Evolutionary conservation across 1,284 basidiomycete genomes (phyloP).

Genomic region (Thecaphora thlaspeos): DNA sequence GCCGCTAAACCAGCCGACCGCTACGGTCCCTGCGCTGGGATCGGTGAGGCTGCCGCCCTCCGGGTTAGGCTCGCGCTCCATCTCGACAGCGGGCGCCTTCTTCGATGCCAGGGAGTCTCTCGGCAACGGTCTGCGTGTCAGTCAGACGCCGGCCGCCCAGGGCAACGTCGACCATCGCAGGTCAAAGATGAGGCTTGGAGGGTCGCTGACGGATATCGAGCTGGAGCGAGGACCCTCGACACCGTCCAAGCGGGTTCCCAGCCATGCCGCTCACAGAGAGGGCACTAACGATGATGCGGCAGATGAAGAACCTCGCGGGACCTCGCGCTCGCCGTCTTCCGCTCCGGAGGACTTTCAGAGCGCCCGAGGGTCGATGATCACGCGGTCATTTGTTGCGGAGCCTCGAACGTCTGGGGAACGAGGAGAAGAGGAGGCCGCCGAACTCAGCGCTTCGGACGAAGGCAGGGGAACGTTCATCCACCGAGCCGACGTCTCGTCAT

Average conservation of each 20-base stretch:
- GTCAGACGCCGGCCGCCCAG: no score
- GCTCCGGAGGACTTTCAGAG: conserved; percentile 30
- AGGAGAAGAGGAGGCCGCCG: no score
- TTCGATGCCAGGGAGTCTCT: conserved; percentile 2
- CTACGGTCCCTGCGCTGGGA: not conserved
- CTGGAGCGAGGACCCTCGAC: conserved; percentile 27
- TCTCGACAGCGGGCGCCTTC: not conserved
- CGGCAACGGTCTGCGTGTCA: not conserved
- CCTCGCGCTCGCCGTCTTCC: conserved; percentile 11
- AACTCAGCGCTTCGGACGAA: conserved; percentile 4
- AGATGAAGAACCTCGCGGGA: conserved; percentile 4
- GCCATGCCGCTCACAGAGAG: no score
- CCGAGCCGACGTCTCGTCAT: conserved; percentile 41
- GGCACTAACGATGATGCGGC: no score
- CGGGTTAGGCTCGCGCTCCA: not conserved
- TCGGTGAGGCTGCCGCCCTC: not conserved
- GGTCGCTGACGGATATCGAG: not conserved
- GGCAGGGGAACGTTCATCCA: conserved; percentile 50
- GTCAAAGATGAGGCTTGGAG: not conserved
- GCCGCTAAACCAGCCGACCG: not conserved
- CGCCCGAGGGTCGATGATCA: conserved; percentile 23
- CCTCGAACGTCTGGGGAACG: no score
- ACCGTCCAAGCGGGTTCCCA: conserved; percentile 23
- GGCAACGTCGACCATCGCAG: not conserved
- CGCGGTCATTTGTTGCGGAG: conserved; percentile 6